Evolutionary conservation across 2,329 filamentous ascomycete species (phyloP).

Genomic region (Sclerotinia subarctica): DNA sequence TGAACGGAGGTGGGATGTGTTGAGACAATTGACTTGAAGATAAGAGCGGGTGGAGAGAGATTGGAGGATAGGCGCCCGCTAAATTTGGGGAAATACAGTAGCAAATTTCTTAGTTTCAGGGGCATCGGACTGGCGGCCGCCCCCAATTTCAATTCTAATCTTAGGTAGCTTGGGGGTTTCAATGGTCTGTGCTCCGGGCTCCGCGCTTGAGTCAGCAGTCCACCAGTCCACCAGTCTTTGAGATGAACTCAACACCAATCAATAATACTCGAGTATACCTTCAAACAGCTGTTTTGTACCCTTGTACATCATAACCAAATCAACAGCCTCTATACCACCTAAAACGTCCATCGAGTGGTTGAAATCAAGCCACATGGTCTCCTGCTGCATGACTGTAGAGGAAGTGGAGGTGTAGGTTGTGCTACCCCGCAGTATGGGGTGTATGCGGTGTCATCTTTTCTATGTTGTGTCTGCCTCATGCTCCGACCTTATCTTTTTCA

Average conservation of each 20-base stretch:
- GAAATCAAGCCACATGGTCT: background rate
- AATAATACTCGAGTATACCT: background rate
- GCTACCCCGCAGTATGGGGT: background rate
- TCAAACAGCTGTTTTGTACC: background rate
- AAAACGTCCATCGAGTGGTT: background rate
- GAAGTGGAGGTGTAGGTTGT: background rate
- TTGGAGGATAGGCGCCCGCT: background rate
- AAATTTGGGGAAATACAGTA: conserved; percentile 3
- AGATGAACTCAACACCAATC: background rate
- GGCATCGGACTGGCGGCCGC: background rate
- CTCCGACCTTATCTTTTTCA: background rate
- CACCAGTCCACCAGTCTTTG: too few species aligned
- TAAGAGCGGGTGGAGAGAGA: background rate
- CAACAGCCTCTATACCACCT: background rate
- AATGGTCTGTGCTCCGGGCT: too few species aligned
- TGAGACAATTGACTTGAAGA: background rate
- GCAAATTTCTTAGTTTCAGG: background rate
- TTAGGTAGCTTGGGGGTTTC: too few species aligned
- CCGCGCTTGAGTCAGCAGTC: too few species aligned
- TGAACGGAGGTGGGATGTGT: background rate
- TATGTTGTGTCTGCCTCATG: background rate
- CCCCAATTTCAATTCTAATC: background rate
- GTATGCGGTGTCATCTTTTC: background rate
- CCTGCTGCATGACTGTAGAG: background rate
- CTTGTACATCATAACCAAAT: background rate